Base-by-base conservation (phyloP, 2,329 filamentous ascomycete genomes). In the Torrubiella hemipterigena region DNA sequence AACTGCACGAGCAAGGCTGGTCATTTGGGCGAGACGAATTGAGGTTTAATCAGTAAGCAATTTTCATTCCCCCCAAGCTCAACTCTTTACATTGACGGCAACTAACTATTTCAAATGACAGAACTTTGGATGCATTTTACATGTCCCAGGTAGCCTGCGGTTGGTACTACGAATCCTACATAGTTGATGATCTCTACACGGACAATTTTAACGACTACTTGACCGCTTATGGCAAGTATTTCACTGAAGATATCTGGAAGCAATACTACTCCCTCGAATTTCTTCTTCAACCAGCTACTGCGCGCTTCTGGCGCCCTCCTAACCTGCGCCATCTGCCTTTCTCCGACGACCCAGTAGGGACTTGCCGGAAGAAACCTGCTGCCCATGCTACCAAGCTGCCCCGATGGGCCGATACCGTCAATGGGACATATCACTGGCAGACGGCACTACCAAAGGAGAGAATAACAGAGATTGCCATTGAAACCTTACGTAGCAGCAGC, bases 121-220 rank as follows among this genome's bases (percentile, higher is more conserved):
- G 38, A 17, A 40, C 38, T 17, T 24, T 38, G 27, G 36, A 40
- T 25, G 17, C 32, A 12, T 40, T 37, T 22, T 40, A 40, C 20
- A 27, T 38, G 11, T 25, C 38, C 17, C 38, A 38, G 19, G 17
- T 40, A 20, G 33, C 16, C 19, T 40, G 38, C 21, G 36, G 38
- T 14, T 35, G 21, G 27, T 31, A 22, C 4, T 14, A 36, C 16
- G 9, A 32, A 29, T n/a, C 13, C 4, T 17, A 35, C 11, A n/a
- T 20, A 14, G 36, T 38, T 8, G 31, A 33, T 5, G 17, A 16
- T n/a, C 33, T 30, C 19, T 21, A 20, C 10, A 25, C 20, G n/a
- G 7, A 24, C 12, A 27, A 34, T 12, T 29, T 25, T 15, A 21
- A 31, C 9, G 29, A 31, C 6, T 24, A 31, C 14, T 31, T 11